Base-by-base conservation (phyloP, 768 basidiomycete species). In the Symmetrospora coprosmae region DNA sequence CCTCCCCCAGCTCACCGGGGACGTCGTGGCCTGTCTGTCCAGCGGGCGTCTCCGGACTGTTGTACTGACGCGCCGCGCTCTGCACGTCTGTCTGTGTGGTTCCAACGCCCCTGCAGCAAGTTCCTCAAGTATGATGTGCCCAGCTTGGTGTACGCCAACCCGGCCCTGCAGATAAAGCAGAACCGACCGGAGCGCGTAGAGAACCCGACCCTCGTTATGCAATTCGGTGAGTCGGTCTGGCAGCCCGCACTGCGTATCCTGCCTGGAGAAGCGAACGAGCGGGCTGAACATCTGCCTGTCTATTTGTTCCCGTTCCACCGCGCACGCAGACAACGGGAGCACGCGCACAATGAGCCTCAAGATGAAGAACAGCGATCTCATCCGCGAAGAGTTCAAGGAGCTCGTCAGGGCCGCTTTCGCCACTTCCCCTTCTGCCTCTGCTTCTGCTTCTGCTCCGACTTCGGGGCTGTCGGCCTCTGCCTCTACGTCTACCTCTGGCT, bases 121-220 rank as follows among this genome's bases (percentile, higher is more conserved):
- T 58, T 58, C 55, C 16, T 43, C 16, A 11, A 46, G 43, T 27
- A 5, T 17, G 55, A 58, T 35, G n/a, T 47, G 19, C 55, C 55
- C 31, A 21, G 19, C 28, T 21, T 58, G 6, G 41, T 58, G 6
- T 58, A 45, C 43, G 37, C n/a, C 28, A 58, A 58, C 37, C 43
- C 55, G 5, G 27, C 3, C 11, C 41, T 58, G 19, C 17, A 13
- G 37, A 25, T 58, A 39, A 46, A 58, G 27, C 28, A 34, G 31
- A 23, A 58, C 21, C 27, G 55, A 27, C 55, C 55, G 21, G 55
- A 58, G 30, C 25, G 27, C 9, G 31, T 58, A 23, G 38, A 39
- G 30, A 31, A 43, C 30, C 55, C 55, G 25, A 33, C 25, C 27
- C 25, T 58, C 41, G 41, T 58, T 21, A 11, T 58, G 23, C 4